These are phyloP conservation scores for Backusella luteola DNA, from an alignment of 192 early-diverging fungal species.

Conservation along the genomic window DNA sequence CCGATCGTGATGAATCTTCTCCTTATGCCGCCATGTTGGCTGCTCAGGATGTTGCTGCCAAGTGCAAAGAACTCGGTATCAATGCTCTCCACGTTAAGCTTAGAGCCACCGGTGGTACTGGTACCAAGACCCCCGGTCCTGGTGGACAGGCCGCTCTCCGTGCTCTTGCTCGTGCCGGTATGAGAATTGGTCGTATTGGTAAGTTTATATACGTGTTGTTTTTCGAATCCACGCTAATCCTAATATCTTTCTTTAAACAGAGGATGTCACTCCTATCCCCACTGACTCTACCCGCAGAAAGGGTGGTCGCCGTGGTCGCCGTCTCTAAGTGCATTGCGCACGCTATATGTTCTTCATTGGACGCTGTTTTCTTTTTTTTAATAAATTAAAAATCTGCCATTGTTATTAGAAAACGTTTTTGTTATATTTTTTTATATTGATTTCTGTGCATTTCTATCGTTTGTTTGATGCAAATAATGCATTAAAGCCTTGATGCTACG, in stretches of 20 bases:
- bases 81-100: conserved; percentile 99
- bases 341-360: background rate
- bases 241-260: conserved; percentile 37
- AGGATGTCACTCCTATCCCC: conserved; percentile 98
- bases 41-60: conserved; percentile 95
- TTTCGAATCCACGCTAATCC: conserved; percentile 21
- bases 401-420: background rate
- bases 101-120: conserved; percentile 98
- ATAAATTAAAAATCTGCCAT: background rate
- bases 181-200: conserved; percentile 99
- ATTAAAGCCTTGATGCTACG: too few relatives aligned
- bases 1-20: conserved; percentile 99
- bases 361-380: background rate
- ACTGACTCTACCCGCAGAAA: conserved; percentile 98
- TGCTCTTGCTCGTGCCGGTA: conserved; percentile 96
- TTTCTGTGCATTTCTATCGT: background rate
- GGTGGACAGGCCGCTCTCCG: conserved; percentile 98
- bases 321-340: conserved; percentile 61
- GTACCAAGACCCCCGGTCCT: conserved; percentile 95
- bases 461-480: background rate
- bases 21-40: conserved; percentile 99
- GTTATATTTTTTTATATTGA: background rate
- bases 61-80: conserved; percentile 99
- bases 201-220: conserved; percentile 24
- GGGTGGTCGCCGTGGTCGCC: conserved; percentile 99